Base-by-base conservation (phyloP, 2,329 filamentous ascomycete species). In the Proliferodiscus dingleyae region DNA sequence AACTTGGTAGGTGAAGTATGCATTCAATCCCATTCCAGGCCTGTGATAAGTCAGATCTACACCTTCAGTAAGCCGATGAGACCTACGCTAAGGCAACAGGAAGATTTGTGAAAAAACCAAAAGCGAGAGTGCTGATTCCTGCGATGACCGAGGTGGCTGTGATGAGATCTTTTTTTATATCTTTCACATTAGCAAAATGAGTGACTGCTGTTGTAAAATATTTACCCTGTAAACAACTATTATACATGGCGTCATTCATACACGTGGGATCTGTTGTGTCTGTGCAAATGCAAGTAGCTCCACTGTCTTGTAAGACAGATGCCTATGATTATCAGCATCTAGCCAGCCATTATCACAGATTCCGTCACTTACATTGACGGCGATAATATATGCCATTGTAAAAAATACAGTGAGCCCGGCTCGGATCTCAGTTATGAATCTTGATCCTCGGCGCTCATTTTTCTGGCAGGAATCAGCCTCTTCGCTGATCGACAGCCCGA, bases 331-430 rank as follows among this genome's bases (percentile, higher is more conserved):
- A 36, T 58, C 30, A 53, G 43, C 38, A 23, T 30, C 8, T 21
- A n/a, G n/a, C 13, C 52, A 15, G n/a, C n/a, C 10, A 10, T 8
- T 4, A 26, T 4, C 13, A 41, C n/a, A 3, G 21, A 13, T 22
- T 3, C 5, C 3, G 11, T 5, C 4, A 58, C 72, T 58, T 53
- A 79, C 78, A 57, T 83, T 83, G 52, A 83, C 81, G 7, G 84
- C 83, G 61, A 93, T 89, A 57, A 93, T 91, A 66, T 90, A 91
- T 11, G 86, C 84, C 87, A 89, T 89, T 3, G 84, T 85, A 44
- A 84, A 82, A 61, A 87, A 87, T 2, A 87, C 93, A 2, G 88
- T 89, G 43, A 91, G 64, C 1, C 87, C 88, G 23, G 87, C 88
- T 22, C 87, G 81, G 46, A 93, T 69, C 65, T 93, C 88, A 18